A percentile compares a stretch with the other conserved stretches of the same genome.
phyloP scores from a whole-genome alignment of 208 protist species.

The Trypanosoma congolense region DNA sequence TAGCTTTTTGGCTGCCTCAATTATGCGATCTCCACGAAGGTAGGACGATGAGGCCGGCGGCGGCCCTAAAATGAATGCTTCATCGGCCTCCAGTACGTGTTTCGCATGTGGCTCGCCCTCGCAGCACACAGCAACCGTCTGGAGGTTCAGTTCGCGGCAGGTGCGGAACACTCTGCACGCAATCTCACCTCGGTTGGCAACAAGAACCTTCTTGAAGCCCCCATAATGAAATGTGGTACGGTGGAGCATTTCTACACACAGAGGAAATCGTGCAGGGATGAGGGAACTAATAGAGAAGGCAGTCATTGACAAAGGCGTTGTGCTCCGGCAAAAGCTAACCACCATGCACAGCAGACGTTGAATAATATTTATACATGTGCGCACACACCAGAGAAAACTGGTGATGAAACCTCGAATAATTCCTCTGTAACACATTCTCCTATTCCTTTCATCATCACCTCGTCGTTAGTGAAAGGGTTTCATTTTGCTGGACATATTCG shows the following conservation, averaged over 20 bases:
- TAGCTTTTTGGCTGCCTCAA: slow-evolving; percentile 86
- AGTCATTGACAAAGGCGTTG: too few relatives aligned
- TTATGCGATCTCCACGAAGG: slow-evolving; percentile 86
- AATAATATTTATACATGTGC: too few relatives aligned
- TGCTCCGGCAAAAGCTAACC: too few relatives aligned
- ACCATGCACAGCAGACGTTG: too few relatives aligned
- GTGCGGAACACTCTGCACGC: slow-evolving; percentile 94
- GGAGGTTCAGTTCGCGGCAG: slow-evolving; percentile 89
- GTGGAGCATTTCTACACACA: slow-evolving; percentile 23
- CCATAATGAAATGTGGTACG: slow-evolving; percentile 9
- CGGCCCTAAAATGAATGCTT: slow-evolving; percentile 35
- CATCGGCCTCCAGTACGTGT: slow-evolving; percentile 90
- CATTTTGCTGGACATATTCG: too few relatives aligned
- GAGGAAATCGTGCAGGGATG: too few relatives aligned
- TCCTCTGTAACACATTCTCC: too few relatives aligned
- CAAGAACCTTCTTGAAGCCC: slow-evolving; percentile 92
- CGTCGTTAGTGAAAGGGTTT: too few relatives aligned
- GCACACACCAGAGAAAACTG: too few relatives aligned
- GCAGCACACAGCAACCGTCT: slow-evolving; percentile 95
- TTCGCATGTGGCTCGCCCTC: slow-evolving; percentile 89
- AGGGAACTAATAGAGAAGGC: slow-evolving; percentile 19
- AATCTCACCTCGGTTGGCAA: slow-evolving; percentile 98
- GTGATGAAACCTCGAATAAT: too few relatives aligned
- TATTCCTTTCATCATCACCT: too few relatives aligned
- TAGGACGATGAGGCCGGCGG: slow-evolving; percentile 73